Percentiles rank a stretch among this genome's conserved stretches.
Conservation (phyloP, 83 land plant species). For the Thuja plicata region DNA sequence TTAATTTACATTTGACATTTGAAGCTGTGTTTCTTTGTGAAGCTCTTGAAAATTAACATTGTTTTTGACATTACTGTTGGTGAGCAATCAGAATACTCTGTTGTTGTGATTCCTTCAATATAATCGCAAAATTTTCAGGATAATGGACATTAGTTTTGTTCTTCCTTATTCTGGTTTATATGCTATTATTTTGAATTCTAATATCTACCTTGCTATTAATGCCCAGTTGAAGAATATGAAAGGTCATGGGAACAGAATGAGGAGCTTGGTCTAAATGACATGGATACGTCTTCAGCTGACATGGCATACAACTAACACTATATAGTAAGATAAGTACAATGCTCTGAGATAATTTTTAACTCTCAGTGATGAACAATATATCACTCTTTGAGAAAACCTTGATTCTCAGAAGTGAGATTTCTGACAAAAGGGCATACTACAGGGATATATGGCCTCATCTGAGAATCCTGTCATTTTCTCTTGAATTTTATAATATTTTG, state of each 20-base stretch:
- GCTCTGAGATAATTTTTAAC: neutral
- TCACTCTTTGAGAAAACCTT: neutral
- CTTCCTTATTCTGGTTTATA: neutral
- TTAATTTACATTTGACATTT: neutral
- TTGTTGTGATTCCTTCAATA: neutral
- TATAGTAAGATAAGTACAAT: neutral
- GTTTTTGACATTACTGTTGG: neutral
- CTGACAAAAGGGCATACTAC: neutral
- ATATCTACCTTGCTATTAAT: neutral
- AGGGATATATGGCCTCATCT: neutral
- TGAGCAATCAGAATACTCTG: neutral
- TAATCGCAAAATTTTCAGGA: neutral
- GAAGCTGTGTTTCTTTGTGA: neutral
- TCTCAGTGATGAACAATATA: neutral
- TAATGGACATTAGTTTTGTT: neutral
- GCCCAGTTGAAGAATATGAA: constrained; percentile 86
- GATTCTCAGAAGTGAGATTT: neutral
- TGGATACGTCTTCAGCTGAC: constrained; percentile 95
- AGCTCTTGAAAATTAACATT: neutral
- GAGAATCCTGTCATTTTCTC: neutral
- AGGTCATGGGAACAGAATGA: constrained; percentile 97
- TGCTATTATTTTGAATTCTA: neutral
- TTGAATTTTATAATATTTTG: neutral
- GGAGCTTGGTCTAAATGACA: constrained; percentile 93
- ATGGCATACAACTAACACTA: constrained; percentile 42